Evolutionary conservation across 116 monocot genomes (phyloP), one percentile per base, ranked within the genome.

Genomic region (Phalaenopsis hybrid): DNA sequence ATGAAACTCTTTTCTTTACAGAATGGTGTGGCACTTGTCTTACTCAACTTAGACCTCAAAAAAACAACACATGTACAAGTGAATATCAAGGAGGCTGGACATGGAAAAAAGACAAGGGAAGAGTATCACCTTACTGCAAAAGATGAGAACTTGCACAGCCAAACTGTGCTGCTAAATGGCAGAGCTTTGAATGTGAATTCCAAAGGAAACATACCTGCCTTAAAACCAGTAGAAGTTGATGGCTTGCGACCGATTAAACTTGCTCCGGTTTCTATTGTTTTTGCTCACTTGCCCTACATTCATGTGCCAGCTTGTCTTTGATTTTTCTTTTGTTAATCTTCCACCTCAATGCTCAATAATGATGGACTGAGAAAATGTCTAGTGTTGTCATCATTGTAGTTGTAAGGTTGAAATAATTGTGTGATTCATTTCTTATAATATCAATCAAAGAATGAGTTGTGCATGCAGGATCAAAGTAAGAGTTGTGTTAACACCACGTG

Each of bases 101-200:
- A 17, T 15, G 15, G 2, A 2, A 55, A 55, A 4, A 4, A 55
- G 16, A 55, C 55, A 55, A 89, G 95, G 84, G 88, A 92, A 51
- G 95, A 95, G 68, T 95, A 91, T 74, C 94, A 94, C 74, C 76
- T 94, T 20, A 94, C 89, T 23, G 81, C 94, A 18, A 86, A 87
- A 46, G 85, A 88, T 78, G 90, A 85, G 15, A 51, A 86, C 65
- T 50, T 94, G 75, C 94, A 92, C 7, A 94, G 94, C 84, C 92
- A 90, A 77, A 85, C 78, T 13, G 79, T 94, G 89, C 81, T 92
- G 51, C 85, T 94, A 8, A 94, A 94, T 82, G 92, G 92, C 37
- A 79, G 86, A 28, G 37, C 79, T 13, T 85, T 94, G 84, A 70
- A 65, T 34, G 79, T 88, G 18, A 88, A 87, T 73, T 84, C 86